Evolutionary conservation across 108 stramenopile species (phyloP).

Genomic region (Parietichytrium sp.): DNA sequence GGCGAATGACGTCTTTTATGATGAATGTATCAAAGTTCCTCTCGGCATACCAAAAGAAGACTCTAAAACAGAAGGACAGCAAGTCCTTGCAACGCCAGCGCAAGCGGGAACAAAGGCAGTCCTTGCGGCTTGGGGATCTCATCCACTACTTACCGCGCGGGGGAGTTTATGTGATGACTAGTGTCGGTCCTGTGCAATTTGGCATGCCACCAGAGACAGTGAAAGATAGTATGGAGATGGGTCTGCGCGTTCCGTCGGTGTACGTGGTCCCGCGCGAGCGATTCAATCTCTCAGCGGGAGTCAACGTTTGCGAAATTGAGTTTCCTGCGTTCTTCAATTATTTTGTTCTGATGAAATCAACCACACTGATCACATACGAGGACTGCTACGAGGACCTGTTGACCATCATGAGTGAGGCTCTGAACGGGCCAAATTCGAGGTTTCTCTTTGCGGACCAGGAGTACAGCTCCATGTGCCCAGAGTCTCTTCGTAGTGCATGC

Average conservation of each 20-base stretch:
- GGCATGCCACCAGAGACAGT: slow-evolving; percentile 53
- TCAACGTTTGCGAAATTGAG: slow-evolving; percentile 51
- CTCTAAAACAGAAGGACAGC: background rate
- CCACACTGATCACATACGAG: slow-evolving; percentile 44
- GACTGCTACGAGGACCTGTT: slow-evolving; percentile 18
- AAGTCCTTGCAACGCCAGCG: background rate
- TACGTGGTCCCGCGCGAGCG: slow-evolving; percentile 46
- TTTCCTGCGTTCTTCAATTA: slow-evolving; percentile 53
- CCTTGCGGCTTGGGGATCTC: background rate
- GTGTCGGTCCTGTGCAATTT: slow-evolving; percentile 41
- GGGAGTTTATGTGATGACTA: slow-evolving; percentile 42
- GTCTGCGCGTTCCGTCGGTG: slow-evolving; percentile 42
- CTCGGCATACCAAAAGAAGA: background rate
- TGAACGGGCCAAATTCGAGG: background rate
- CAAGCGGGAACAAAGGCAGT: background rate
- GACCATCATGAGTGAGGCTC: slow-evolving; percentile 13
- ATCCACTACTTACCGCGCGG: slow-evolving; percentile 46
- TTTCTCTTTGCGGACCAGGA: slow-evolving; percentile 23
- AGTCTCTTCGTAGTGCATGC: background rate
- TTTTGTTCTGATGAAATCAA: background rate
- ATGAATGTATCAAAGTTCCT: background rate
- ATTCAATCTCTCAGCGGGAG: slow-evolving; percentile 38
- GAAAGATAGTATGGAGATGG: slow-evolving; percentile 48
- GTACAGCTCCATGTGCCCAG: background rate
- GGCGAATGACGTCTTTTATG: slow-evolving; percentile 5